phyloP scores from a whole-genome alignment of 2,329 filamentous ascomycete genomes.

The Didymella pomorum region DNA sequence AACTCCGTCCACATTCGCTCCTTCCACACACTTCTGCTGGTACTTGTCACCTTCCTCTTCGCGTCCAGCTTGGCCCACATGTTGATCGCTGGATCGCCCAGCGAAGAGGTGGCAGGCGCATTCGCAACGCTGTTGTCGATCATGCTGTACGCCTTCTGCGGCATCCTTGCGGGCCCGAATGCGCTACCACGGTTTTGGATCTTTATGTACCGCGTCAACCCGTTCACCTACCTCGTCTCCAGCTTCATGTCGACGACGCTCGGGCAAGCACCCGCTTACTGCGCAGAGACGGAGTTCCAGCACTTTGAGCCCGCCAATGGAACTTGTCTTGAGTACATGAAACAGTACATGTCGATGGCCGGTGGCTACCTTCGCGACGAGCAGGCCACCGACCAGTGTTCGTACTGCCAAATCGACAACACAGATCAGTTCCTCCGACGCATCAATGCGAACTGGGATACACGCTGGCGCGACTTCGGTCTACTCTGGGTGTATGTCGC shows the following conservation, averaged over 20 bases:
- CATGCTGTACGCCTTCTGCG: conserved; percentile 55
- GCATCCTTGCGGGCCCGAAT: conserved; percentile 67
- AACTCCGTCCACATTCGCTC: conserved; percentile 65
- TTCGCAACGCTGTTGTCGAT: conserved; percentile 67
- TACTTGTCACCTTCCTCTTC: conserved; percentile 69
- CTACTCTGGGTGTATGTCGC: conserved; percentile 60
- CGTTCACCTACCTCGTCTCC: conserved; percentile 71
- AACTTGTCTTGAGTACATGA: conserved; percentile 57
- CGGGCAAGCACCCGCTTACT: conserved; percentile 58
- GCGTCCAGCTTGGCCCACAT: conserved; percentile 74
- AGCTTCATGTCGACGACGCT: conserved; percentile 64
- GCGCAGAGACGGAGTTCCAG: conserved; percentile 53
- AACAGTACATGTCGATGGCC: conserved; percentile 48
- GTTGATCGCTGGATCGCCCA: conserved; percentile 73
- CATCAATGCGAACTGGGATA: neutral
- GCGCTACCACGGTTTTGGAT: conserved; percentile 76
- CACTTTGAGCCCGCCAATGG: conserved; percentile 49
- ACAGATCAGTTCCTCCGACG: conserved; percentile 58
- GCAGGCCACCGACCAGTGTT: conserved; percentile 52
- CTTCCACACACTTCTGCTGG: conserved; percentile 71
- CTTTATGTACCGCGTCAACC: conserved; percentile 76
- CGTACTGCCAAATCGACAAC: conserved; percentile 57
- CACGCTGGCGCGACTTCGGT: conserved; percentile 49
- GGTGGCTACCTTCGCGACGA: conserved; percentile 56
- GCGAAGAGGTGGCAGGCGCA: conserved; percentile 71